A percentile compares a stretch with the other conserved stretches of the same genome.
Evolutionary conservation across 257 asterid species (phyloP).

Genomic region (Lantana camara): DNA sequence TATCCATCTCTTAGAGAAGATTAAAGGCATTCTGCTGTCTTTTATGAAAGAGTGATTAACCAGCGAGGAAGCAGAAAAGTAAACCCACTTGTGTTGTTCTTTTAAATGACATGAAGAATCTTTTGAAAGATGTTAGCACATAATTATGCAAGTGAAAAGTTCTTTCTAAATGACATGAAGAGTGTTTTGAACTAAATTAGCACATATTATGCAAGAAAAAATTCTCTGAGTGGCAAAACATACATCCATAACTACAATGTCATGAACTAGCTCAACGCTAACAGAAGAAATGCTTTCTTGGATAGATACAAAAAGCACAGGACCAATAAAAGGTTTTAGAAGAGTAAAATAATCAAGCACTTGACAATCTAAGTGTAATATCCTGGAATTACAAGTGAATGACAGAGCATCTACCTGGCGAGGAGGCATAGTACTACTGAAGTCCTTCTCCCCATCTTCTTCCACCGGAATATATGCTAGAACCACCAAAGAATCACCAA

Average conservation of each 20-base stretch:
- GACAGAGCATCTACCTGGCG: conserved; percentile 69
- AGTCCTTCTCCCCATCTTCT: conserved; percentile 86
- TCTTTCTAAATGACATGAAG: too few relatives aligned
- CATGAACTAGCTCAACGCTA: conserved; percentile 17
- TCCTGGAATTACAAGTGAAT: conserved; percentile 10
- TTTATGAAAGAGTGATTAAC: conserved; percentile 5
- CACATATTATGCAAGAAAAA: too few relatives aligned
- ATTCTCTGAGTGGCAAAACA: neutral
- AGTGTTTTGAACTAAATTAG: too few relatives aligned
- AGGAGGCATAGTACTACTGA: conserved; percentile 74
- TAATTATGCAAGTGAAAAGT: conserved; percentile 9
- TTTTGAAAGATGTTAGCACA: neutral
- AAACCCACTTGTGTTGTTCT: neutral
- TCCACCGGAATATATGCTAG: conserved; percentile 87
- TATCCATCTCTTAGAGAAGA: conserved; percentile 7
- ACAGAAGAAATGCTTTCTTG: conserved; percentile 2
- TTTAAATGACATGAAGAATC: conserved; percentile 15
- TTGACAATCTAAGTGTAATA: conserved; percentile 12
- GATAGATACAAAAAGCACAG: conserved; percentile 1
- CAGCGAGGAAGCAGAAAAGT: conserved; percentile 13
- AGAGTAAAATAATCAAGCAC: conserved; percentile 8
- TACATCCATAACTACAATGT: neutral
- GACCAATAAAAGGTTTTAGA: conserved; percentile 9
- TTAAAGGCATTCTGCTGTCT: conserved; percentile 1
- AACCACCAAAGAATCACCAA: conserved; percentile 94